Percentiles rank a stretch among this genome's conserved stretches.
phyloP scores from a whole-genome alignment of 495 filamentous ascomycete genomes.

The Rhizodiscina lignyota region DNA sequence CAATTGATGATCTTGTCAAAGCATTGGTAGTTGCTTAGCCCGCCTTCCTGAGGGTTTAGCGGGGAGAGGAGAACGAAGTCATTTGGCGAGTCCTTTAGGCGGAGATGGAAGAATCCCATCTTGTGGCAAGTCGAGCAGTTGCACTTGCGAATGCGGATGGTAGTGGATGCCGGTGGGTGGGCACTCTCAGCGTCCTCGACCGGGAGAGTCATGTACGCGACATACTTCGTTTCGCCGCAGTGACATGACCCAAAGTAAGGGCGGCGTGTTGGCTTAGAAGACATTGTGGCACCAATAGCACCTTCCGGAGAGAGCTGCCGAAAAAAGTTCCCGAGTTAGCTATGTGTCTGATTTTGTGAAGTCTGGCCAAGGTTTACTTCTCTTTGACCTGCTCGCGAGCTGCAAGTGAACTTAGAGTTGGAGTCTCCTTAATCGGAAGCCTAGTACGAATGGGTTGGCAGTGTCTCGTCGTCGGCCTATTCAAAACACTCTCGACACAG shows the following conservation, averaged over 20 bases:
- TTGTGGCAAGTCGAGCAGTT: constrained; percentile 15
- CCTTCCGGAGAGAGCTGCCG: too few relatives aligned
- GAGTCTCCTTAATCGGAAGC: too few relatives aligned
- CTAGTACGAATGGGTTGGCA: too few relatives aligned
- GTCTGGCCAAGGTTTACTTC: too few relatives aligned
- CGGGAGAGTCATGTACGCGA: constrained; percentile 10
- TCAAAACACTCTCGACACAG: too few relatives aligned
- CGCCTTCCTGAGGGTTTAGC: not conserved
- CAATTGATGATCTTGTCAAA: not conserved
- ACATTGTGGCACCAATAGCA: too few relatives aligned
- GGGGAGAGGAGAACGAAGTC: constrained; percentile 14
- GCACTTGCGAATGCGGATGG: constrained; percentile 13
- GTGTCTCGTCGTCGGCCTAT: too few relatives aligned
- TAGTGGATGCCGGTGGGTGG: not conserved
- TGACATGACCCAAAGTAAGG: constrained; percentile 12
- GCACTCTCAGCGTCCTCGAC: not conserved
- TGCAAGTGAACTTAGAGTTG: too few relatives aligned
- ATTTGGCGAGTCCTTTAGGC: constrained; percentile 4
- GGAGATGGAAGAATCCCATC: constrained; percentile 11
- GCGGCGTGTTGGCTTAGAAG: too few relatives aligned
- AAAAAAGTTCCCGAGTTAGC: too few relatives aligned
- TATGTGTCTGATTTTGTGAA: too few relatives aligned
- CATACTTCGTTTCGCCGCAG: constrained; percentile 11
- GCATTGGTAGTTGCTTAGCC: constrained; percentile 2
- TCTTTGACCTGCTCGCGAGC: too few relatives aligned